Percentiles rank a stretch among this genome's conserved stretches.
Evolutionary conservation across 2,329 filamentous ascomycete genomes (phyloP).

Genomic region (Epicoccum nigrum): DNA sequence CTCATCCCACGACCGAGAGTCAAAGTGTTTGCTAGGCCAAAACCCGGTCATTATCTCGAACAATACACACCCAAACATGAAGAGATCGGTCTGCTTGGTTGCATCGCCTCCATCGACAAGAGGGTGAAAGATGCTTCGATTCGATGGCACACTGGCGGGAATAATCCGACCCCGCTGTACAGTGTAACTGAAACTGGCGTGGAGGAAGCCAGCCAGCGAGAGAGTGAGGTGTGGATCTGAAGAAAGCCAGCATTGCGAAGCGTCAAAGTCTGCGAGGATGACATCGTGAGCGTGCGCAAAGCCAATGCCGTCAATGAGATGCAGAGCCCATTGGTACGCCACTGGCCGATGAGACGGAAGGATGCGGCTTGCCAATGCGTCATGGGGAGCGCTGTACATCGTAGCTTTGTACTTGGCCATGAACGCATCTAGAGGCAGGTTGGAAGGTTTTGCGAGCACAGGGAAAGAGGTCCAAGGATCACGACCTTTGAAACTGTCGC

Average conservation of each 20-base stretch:
- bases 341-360: neutral
- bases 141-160: too few relatives aligned
- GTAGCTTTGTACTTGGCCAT: neutral
- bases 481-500: constrained; percentile 3
- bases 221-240: constrained; percentile 1
- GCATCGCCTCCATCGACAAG: neutral
- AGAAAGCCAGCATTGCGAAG: constrained; percentile 3
- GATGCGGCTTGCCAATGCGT: constrained; percentile 3
- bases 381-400: constrained; percentile 6
- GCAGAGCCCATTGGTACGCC: constrained; percentile 9
- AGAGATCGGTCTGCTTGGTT: constrained; percentile 5
- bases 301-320: neutral
- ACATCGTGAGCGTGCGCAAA: constrained; percentile 6
- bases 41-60: constrained; percentile 6
- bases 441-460: constrained; percentile 4
- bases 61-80: constrained; percentile 4
- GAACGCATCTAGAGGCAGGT: neutral
- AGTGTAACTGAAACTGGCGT: neutral
- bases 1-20: too few relatives aligned
- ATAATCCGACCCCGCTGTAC: too few relatives aligned
- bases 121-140: too few relatives aligned
- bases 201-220: constrained; percentile 2
- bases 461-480: constrained; percentile 9
- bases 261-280: constrained; percentile 1
- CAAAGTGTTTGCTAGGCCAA: neutral